phyloP scores from a whole-genome alignment of 176 grass and related monocot genomes.

The Canna indica region DNA sequence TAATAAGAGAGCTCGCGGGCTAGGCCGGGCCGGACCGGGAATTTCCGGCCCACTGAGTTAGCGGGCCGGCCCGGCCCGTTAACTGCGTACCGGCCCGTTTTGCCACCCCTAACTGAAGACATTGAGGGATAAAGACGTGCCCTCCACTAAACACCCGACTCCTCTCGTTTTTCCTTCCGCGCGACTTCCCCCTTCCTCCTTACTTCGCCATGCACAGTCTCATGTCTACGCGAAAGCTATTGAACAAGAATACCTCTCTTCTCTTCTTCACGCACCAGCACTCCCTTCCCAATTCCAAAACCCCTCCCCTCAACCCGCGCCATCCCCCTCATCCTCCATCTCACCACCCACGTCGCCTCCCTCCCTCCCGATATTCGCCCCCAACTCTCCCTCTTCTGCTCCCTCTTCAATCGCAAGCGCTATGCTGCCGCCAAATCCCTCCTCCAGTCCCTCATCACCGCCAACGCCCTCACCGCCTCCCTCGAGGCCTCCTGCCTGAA shows the following conservation, averaged over 20 bases:
- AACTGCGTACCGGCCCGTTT: no score
- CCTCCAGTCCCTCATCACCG: constrained; percentile 35
- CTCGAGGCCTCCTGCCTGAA: constrained; percentile 30
- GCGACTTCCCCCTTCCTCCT: neutral
- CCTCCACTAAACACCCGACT: no score
- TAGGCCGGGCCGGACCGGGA: no score
- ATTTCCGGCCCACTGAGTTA: no score
- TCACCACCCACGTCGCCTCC: neutral
- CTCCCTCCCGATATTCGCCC: neutral
- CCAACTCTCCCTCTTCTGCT: constrained; percentile 7
- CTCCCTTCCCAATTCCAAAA: no score
- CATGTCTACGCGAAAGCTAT: neutral
- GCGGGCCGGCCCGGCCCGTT: no score
- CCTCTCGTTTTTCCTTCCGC: neutral
- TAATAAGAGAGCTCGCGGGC: no score
- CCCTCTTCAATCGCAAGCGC: constrained; percentile 15
- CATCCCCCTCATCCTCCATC: neutral
- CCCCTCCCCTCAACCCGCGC: neutral
- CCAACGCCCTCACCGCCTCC: constrained; percentile 28
- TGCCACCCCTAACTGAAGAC: no score
- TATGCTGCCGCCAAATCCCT: constrained; percentile 47
- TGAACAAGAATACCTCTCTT: neutral
- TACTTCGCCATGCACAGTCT: neutral
- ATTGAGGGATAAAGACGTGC: no score
- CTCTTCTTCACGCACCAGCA: no score